phyloP scores from a whole-genome alignment of 2,329 filamentous ascomycete genomes.

The Knoxdaviesia proteae region DNA sequence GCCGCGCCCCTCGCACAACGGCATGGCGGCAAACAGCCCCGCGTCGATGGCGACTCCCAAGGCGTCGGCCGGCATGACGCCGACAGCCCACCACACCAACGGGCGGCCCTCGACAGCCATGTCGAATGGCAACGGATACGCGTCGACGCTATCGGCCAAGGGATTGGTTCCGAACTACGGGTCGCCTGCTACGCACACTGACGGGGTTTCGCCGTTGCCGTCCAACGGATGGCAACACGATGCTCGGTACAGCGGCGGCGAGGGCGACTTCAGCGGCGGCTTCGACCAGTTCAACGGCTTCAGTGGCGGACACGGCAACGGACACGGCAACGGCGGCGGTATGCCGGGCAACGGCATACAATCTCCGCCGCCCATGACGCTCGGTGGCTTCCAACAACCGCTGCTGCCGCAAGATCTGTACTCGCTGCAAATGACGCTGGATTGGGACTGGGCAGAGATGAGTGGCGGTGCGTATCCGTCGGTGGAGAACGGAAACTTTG shows the following conservation, averaged over 20 bases:
- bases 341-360: neutral
- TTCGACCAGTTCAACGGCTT: slow-evolving; percentile 5
- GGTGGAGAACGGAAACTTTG: slow-evolving; percentile 40
- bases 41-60: slow-evolving; percentile 10
- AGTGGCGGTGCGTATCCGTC: slow-evolving; percentile 42
- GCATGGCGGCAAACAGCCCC: slow-evolving; percentile 6
- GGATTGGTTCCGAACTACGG: no score
- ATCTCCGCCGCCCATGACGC: slow-evolving; percentile 5
- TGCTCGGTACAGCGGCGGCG: slow-evolving; percentile 9
- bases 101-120: neutral
- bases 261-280: slow-evolving; percentile 18
- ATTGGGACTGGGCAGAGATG: slow-evolving; percentile 65
- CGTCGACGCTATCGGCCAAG: no score
- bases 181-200: slow-evolving; percentile 1
- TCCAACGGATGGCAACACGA: slow-evolving; percentile 1
- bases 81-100: slow-evolving; percentile 9
- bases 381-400: slow-evolving; percentile 51
- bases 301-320: slow-evolving; percentile 1
- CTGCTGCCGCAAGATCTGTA: slow-evolving; percentile 86
- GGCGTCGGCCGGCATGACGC: slow-evolving; percentile 8
- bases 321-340: neutral
- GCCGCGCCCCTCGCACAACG: neutral
- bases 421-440: slow-evolving; percentile 87
- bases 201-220: slow-evolving; percentile 1
- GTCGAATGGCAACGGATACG: no score